Base-by-base conservation (phyloP, 805 yeast species). In the Saccharomyces jurei region DNA sequence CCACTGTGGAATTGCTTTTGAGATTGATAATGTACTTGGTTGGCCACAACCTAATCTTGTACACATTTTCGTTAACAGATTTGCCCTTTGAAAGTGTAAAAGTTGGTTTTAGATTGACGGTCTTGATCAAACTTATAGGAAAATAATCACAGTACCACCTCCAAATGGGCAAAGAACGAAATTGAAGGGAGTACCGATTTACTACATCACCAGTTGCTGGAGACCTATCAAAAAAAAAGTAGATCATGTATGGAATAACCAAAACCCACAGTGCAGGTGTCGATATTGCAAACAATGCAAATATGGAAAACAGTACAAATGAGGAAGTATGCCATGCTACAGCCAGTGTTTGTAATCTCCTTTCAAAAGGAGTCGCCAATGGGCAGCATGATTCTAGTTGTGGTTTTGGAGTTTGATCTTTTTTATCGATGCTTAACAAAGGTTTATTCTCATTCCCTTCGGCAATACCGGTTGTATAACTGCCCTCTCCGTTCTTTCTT, bases 291-390 rank as follows among this genome's bases (percentile, higher is more conserved):
- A 82, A 71, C 52, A 89, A 76, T 59, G 84, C 82, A 3, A 83
- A 51, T 6, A 81, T 72, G 1, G 79, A 68, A 30, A 65, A 58
- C 50, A 84, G 76, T 1, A 78, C 65, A 0, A 95, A 86, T 4
- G 87, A 78, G 17, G 88, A 75, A 1, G 86, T 79, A 69, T 89
- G 96, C 81, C 89, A 79, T 2, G 87, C 76, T 13, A 89, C 80
- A 0, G 82, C 82, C 3, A 84, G 62, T 0, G 92, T 88, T 60
- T 89, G 85, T 17, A 82, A 63, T 50, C 96, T 71, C 57, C 84
- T 74, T 28, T 70, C 63, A 51, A 79, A 60, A 1, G 92, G 88
- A 2, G 83, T 79, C 17, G 56, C 53, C 68, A 71, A 51, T 76
- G 71, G 5, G 85, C 88, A 2, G 86, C 86, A 62, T 1, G 48